Evolutionary conservation across 768 basidiomycete species (phyloP).

Genomic region (Trametes elegans): DNA sequence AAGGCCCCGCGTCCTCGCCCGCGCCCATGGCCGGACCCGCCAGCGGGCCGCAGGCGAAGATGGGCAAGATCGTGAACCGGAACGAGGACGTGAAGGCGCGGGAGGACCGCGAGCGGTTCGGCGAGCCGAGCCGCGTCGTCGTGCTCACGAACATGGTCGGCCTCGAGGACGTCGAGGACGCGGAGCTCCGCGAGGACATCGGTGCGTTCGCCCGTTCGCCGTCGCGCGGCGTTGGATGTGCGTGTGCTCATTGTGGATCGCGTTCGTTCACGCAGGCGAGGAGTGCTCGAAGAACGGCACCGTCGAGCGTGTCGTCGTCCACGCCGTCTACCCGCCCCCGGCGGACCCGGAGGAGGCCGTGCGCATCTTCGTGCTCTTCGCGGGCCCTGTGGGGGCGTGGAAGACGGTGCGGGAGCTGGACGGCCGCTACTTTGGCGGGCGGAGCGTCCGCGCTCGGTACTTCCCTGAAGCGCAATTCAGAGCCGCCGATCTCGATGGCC

Average conservation of each 20-base stretch:
- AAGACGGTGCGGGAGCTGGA: conserved; percentile 92
- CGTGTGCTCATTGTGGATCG: background rate
- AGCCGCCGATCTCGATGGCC: conserved; percentile 47
- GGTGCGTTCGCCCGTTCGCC: conserved; percentile 52
- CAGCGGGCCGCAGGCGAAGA: conserved; percentile 46
- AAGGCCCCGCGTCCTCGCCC: background rate
- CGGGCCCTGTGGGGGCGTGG: conserved; percentile 93
- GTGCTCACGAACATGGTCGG: conserved; percentile 90
- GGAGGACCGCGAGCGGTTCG: conserved; percentile 80
- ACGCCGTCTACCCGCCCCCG: conserved; percentile 68
- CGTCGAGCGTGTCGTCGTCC: conserved; percentile 87
- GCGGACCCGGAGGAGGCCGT: conserved; percentile 74
- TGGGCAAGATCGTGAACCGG: conserved; percentile 88
- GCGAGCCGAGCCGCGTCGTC: conserved; percentile 87
- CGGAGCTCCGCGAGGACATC: conserved; percentile 83
- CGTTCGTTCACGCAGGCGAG: too few relatives aligned
- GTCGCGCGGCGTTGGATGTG: background rate
- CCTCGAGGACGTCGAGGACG: conserved; percentile 80
- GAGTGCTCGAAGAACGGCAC: conserved; percentile 90
- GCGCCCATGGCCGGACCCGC: too few relatives aligned
- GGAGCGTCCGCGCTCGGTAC: conserved; percentile 78
- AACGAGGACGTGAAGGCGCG: conserved; percentile 79
- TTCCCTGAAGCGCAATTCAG: conserved; percentile 63
- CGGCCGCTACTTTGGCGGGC: conserved; percentile 89
- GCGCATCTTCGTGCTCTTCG: conserved; percentile 88